Conservation (phyloP, 2,329 filamentous ascomycete genomes). For the Fusarium sororula region DNA sequence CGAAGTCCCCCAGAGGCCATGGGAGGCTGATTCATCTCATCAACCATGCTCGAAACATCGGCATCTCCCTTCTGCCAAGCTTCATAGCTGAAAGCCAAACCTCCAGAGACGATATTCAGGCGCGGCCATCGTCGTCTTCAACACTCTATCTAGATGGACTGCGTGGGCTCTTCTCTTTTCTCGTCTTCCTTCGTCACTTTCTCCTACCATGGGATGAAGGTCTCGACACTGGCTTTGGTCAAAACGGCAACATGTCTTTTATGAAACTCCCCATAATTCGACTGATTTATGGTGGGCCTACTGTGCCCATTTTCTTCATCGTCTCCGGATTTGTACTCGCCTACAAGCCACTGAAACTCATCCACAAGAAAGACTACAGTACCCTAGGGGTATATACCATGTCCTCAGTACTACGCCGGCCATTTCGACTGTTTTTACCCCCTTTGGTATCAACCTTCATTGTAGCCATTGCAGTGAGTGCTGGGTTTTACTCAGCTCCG, state of each 20-base stretch:
- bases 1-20: fast-evolving
- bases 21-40: background rate
- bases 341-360: background rate
- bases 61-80: background rate
- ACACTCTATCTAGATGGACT: background rate
- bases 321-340: fast-evolving
- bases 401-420: background rate
- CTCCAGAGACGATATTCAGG: fast-evolving
- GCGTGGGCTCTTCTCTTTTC: background rate
- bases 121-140: fast-evolving
- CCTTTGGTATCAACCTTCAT: background rate
- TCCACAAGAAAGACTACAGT: background rate
- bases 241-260: background rate
- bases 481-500: fast-evolving
- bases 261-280: background rate
- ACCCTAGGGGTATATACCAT: background rate
- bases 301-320: background rate
- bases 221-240: background rate
- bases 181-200: background rate
- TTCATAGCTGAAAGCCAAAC: background rate
- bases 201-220: background rate
- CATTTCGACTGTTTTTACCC: background rate
- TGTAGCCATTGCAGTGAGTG: background rate
- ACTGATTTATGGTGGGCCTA: background rate
- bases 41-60: too few species aligned